phyloP scores from a whole-genome alignment of 805 yeast genomes.

The Lachancea kluyveri region DNA sequence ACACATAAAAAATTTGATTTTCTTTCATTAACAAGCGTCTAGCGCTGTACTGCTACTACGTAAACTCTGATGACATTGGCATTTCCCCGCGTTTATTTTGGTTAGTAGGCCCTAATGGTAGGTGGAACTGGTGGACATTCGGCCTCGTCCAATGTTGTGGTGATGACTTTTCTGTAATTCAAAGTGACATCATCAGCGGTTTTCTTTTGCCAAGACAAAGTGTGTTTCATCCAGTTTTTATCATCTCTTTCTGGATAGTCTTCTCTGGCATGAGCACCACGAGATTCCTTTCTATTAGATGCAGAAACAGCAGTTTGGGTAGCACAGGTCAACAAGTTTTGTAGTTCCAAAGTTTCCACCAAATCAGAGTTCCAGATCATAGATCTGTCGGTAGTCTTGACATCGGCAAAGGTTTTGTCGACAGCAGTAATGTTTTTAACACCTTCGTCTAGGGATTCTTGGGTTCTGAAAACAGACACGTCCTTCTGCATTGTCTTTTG shows the following conservation, averaged over 20 bases:
- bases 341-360: constrained; percentile 93
- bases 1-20: too few species aligned
- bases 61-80: too few species aligned
- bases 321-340: constrained; percentile 95
- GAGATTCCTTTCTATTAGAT: constrained; percentile 90
- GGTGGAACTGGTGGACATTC: constrained; percentile 98
- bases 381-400: constrained; percentile 89
- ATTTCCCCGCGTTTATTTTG: too few species aligned
- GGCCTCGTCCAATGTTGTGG: constrained; percentile 76
- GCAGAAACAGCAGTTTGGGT: constrained; percentile 93
- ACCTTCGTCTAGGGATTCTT: constrained; percentile 87
- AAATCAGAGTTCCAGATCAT: constrained; percentile 99
- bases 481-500: constrained; percentile 95
- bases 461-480: constrained; percentile 94
- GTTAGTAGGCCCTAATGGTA: constrained; percentile 91
- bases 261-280: constrained; percentile 99
- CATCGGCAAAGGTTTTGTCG: constrained; percentile 66
- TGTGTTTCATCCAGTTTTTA: constrained; percentile 95
- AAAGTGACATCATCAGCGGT: constrained; percentile 67
- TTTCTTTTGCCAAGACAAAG: constrained; percentile 81
- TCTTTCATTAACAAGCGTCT: too few species aligned
- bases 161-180: constrained; percentile 81
- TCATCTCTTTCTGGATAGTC: constrained; percentile 96
- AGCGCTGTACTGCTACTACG: too few species aligned
- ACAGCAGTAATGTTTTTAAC: constrained; percentile 69